Conservation (phyloP, 129 eudicot genomes). For the Gnaphalium uliginosum region DNA sequence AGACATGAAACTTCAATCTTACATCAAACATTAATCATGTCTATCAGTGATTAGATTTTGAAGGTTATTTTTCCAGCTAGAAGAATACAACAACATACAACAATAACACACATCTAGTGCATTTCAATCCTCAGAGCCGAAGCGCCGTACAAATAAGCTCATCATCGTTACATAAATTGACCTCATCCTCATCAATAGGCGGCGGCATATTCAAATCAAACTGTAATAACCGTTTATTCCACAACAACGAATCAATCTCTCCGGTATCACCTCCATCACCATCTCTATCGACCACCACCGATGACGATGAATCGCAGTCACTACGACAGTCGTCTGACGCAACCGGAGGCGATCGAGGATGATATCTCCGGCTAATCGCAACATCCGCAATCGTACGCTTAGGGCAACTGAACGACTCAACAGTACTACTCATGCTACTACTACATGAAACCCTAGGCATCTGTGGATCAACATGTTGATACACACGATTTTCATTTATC, state of each 20-base stretch:
- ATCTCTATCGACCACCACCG: slow-evolving; percentile 58
- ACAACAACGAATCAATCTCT: slow-evolving; percentile 24
- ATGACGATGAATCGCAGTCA: slow-evolving; percentile 76
- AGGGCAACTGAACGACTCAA: slow-evolving; percentile 69
- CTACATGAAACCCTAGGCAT: slow-evolving; percentile 43
- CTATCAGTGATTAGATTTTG: slow-evolving; percentile 18
- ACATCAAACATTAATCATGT: slow-evolving; percentile 13
- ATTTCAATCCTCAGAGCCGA: slow-evolving; percentile 46
- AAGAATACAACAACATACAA: background rate
- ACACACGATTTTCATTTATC: background rate
- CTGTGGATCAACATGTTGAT: slow-evolving; percentile 26
- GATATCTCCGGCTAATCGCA: slow-evolving; percentile 31
- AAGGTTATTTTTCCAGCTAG: slow-evolving; percentile 5
- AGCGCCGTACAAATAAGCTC: slow-evolving; percentile 39
- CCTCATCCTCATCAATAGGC: slow-evolving; percentile 35
- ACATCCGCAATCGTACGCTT: slow-evolving; percentile 12
- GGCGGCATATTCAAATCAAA: slow-evolving; percentile 74
- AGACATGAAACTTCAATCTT: background rate
- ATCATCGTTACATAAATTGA: slow-evolving; percentile 20
- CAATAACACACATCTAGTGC: background rate
- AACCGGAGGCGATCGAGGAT: slow-evolving; percentile 55
- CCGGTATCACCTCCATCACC: slow-evolving; percentile 18
- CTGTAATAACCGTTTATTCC: slow-evolving; percentile 19
- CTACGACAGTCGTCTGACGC: slow-evolving; percentile 63
- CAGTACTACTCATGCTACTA: slow-evolving; percentile 61